Conservation (phyloP, 257 asterid species). For the Jaltomata sinuosa region DNA sequence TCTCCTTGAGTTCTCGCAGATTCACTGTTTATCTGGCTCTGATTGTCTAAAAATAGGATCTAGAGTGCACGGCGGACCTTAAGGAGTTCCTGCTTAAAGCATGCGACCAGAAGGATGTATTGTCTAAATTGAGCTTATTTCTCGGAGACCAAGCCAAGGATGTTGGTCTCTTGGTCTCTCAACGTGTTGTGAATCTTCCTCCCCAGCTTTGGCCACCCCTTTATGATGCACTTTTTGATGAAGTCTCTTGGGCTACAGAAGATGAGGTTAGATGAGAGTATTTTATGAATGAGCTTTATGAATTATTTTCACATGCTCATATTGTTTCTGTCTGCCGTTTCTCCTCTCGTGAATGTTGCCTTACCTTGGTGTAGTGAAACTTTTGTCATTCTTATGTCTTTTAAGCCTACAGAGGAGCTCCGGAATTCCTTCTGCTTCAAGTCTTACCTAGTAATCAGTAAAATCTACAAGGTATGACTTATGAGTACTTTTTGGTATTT, state of each 20-base stretch:
- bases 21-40: not conserved
- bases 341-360: not conserved
- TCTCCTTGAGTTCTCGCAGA: not conserved
- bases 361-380: not conserved
- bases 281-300: constrained; percentile 6
- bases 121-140: constrained; percentile 34
- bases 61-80: constrained; percentile 40
- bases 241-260: constrained; percentile 88
- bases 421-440: constrained; percentile 61
- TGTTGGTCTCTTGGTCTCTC: constrained; percentile 80
- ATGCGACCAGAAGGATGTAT: constrained; percentile 35
- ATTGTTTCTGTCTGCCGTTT: not conserved
- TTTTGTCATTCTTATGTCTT: constrained; percentile 14
- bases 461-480: constrained; percentile 63
- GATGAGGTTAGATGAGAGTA: constrained; percentile 62
- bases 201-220: constrained; percentile 92
- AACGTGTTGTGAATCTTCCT: constrained; percentile 81
- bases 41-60: constrained; percentile 25
- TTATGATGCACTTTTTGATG: constrained; percentile 84
- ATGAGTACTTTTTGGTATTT: not conserved
- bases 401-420: constrained; percentile 74
- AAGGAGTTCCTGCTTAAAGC: constrained; percentile 53
- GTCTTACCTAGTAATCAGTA: constrained; percentile 59
- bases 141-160: constrained; percentile 33
- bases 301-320: not conserved